A percentile compares a stretch with the other conserved stretches of the same genome.
Conservation (phyloP, 2,329 filamentous ascomycete species). For the Bipolaris cookei region DNA sequence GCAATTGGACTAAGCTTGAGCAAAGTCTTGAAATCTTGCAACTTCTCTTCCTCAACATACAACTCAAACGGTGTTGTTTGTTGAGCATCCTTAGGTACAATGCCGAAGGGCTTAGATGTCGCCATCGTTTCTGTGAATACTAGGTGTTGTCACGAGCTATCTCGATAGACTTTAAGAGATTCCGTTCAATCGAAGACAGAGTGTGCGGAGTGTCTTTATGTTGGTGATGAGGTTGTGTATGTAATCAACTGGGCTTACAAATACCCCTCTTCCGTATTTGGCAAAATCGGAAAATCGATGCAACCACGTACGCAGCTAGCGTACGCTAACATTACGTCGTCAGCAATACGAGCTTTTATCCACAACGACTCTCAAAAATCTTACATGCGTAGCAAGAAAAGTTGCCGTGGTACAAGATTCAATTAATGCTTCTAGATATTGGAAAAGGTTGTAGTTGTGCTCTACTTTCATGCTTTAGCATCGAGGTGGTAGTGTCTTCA, state of each 20-base stretch:
- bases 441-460: too few species aligned
- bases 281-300: too few species aligned
- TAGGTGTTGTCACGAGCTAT: neutral
- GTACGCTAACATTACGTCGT: too few species aligned
- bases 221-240: neutral
- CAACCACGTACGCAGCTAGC: too few species aligned
- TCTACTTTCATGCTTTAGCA: too few species aligned
- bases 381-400: too few species aligned
- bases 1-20: conserved; percentile 39
- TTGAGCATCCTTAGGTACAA: conserved; percentile 20
- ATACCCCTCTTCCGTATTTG: neutral
- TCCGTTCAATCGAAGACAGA: neutral
- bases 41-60: conserved; percentile 34
- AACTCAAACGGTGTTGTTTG: conserved; percentile 35
- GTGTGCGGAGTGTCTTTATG: neutral
- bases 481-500: too few species aligned
- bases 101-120: conserved; percentile 25
- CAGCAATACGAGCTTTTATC: too few species aligned
- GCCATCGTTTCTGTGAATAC: conserved; percentile 18
- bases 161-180: neutral
- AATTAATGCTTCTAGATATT: too few species aligned
- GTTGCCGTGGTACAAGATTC: too few species aligned
- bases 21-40: conserved; percentile 40
- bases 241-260: conserved; percentile 8
- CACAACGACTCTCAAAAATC: too few species aligned